These are phyloP conservation scores for Candida loeiensis DNA, from an alignment of 805 yeast species.

Conservation along the genomic window DNA sequence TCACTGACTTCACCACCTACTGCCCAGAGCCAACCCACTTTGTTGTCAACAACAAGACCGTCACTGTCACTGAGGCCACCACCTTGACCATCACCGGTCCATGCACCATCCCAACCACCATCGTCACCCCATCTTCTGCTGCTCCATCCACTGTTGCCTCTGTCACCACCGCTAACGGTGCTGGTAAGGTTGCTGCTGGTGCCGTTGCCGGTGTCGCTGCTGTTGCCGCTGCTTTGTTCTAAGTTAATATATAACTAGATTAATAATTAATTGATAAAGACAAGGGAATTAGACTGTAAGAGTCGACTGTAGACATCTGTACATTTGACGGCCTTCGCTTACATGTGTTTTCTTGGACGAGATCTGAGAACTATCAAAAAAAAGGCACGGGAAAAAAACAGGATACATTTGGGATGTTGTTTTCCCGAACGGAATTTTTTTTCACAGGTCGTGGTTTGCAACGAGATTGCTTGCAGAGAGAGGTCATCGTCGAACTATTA, in stretches of 20 bases:
- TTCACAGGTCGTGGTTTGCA: too few relatives aligned
- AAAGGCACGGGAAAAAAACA: too few relatives aligned
- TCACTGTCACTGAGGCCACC: constrained; percentile 74
- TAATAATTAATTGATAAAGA: constrained; percentile 3
- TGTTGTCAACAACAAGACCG: constrained; percentile 61
- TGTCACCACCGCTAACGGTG: constrained; percentile 26
- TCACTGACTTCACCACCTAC: constrained; percentile 74
- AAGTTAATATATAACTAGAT: constrained; percentile 18
- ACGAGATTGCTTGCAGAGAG: too few relatives aligned
- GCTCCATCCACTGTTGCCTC: constrained; percentile 17
- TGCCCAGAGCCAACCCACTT: constrained; percentile 74
- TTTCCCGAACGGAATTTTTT: too few relatives aligned
- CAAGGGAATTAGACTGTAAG: too few relatives aligned
- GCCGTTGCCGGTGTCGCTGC: constrained; percentile 54
- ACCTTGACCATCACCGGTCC: constrained; percentile 86
- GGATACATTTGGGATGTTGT: too few relatives aligned
- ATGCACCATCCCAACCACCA: constrained; percentile 63
- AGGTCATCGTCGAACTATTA: too few relatives aligned
- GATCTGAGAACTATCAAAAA: too few relatives aligned
- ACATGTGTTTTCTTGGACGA: too few relatives aligned
- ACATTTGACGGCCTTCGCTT: too few relatives aligned
- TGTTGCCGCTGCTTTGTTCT: constrained; percentile 46
- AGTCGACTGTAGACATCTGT: too few relatives aligned
- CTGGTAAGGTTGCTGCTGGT: constrained; percentile 43
- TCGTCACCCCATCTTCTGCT: constrained; percentile 21